Percentiles rank a stretch among this genome's conserved stretches.
phyloP scores from a whole-genome alignment of 2,329 filamentous ascomycete genomes.

The Claviceps paspali region DNA sequence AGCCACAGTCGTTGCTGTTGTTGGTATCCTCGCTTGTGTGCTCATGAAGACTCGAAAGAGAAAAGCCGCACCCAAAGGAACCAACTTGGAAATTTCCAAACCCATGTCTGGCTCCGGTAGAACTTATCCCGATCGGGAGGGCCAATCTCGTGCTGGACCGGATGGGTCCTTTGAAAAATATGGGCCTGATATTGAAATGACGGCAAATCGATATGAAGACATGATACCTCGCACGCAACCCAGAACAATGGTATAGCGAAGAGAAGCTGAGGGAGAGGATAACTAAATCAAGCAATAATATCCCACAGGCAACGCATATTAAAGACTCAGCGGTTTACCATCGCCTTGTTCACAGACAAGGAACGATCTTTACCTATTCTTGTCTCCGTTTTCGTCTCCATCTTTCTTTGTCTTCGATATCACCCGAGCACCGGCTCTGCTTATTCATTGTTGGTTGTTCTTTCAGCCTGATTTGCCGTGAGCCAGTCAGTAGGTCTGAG shows the following conservation, averaged over 20 bases:
- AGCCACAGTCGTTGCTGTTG: constrained; percentile 24
- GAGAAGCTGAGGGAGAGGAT: neutral
- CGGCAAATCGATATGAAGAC: constrained; percentile 40
- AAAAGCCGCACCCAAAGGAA: constrained; percentile 4
- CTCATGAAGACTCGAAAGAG: constrained; percentile 18
- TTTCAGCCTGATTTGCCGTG: too few relatives aligned
- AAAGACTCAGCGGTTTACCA: neutral
- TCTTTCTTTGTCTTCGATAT: neutral
- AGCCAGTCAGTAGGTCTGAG: too few relatives aligned
- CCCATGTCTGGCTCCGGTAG: constrained; percentile 32
- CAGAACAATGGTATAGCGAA: constrained; percentile 23
- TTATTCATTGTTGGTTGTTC: neutral
- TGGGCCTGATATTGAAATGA: constrained; percentile 31
- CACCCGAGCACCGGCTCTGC: neutral
- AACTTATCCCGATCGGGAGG: constrained; percentile 20
- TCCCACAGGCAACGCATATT: neutral
- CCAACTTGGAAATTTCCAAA: constrained; percentile 30
- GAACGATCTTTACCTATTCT: neutral
- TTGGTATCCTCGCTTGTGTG: constrained; percentile 23
- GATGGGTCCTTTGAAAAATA: constrained; percentile 21
- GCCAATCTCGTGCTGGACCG: constrained; percentile 7
- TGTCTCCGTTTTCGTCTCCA: neutral
- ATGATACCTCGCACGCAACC: constrained; percentile 38
- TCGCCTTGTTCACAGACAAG: neutral
- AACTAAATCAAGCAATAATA: neutral